Percentiles rank a stretch among this genome's conserved stretches.
phyloP scores from a whole-genome alignment of 2,329 filamentous ascomycete genomes.

The Fusarium pseudoanthophilum region DNA sequence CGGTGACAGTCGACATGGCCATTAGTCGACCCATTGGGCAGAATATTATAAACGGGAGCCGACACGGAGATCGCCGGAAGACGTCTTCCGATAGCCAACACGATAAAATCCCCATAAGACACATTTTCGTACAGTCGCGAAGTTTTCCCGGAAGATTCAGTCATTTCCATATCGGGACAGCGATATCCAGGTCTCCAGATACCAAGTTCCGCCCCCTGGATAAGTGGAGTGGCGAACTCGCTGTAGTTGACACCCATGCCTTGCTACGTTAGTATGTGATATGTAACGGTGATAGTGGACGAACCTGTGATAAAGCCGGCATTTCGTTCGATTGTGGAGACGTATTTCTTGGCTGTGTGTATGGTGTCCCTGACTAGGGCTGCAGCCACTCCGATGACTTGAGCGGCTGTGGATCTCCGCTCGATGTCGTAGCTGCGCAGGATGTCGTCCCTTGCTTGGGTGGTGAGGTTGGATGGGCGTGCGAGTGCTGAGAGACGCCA shows the following conservation, averaged over 20 bases:
- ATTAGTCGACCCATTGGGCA: neutral
- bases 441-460: constrained; percentile 35
- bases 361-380: constrained; percentile 58
- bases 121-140: constrained; percentile 6
- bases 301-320: constrained; percentile 60
- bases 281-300: neutral
- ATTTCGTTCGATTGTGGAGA: constrained; percentile 59
- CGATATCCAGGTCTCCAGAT: constrained; percentile 33
- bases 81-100: neutral
- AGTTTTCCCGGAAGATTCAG: neutral
- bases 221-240: constrained; percentile 17
- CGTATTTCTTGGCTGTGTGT: constrained; percentile 57
- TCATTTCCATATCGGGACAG: constrained; percentile 20
- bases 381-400: constrained; percentile 60
- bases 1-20: neutral
- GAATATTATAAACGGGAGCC: neutral
- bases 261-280: neutral
- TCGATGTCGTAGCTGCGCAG: constrained; percentile 58
- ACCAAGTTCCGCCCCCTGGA: neutral
- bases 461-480: constrained; percentile 33
- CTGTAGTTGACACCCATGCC: constrained; percentile 31
- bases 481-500: constrained; percentile 59
- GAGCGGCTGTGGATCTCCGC: constrained; percentile 55
- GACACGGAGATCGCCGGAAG: neutral
- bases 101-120: constrained; percentile 7